Base-by-base conservation (phyloP, 768 basidiomycete genomes). In the Boletus eberwhitei region DNA sequence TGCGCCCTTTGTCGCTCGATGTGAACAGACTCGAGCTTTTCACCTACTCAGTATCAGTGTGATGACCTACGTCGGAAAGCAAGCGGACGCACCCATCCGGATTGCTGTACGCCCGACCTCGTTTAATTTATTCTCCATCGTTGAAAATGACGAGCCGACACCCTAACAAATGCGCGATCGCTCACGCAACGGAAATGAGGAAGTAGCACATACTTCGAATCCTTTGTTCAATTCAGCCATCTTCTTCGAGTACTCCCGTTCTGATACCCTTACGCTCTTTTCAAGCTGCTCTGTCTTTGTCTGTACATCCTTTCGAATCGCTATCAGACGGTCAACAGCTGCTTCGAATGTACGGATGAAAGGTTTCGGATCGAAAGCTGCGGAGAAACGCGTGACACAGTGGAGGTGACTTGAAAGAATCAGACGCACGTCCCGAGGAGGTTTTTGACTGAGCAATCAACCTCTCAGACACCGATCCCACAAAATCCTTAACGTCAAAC, bases 11-110 rank as follows among this genome's bases (percentile, higher is more conserved):
- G 90, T 16, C 96, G 82, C 59, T 95, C 90, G 51, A 93, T 82
- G 67, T 97, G 94, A 17, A 98, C 86, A 1, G 89, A 90, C 72
- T 99, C 96, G 40, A 99, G 81, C 70, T 98, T 93, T 73, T 98
- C 96, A 40, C 94, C 93, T 95, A 21, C 22, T 17, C 31, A 42
- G 46, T 57, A 47, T 62, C 26, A 54, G 57, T 35, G 19, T 35
- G 17, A 57, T 46, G 50, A 16, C 21, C 42, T 21, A 32, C 14
- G 21, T 36, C 26, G 11, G 21, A 37, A 21, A 24, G 34, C 26
- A 45, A 21, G 34, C 31, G 13, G 29, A 58, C 29, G 16, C 48
- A 87, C 96, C 97, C 61, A 98, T 97, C 46, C 96, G 81, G 44
- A 98, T 87, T 14, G 97, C 93, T 14, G 94, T 95, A 50, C 91